Evolutionary conservation across 208 protist genomes (phyloP).

Genomic region (Tritrichomonas foetus): DNA sequence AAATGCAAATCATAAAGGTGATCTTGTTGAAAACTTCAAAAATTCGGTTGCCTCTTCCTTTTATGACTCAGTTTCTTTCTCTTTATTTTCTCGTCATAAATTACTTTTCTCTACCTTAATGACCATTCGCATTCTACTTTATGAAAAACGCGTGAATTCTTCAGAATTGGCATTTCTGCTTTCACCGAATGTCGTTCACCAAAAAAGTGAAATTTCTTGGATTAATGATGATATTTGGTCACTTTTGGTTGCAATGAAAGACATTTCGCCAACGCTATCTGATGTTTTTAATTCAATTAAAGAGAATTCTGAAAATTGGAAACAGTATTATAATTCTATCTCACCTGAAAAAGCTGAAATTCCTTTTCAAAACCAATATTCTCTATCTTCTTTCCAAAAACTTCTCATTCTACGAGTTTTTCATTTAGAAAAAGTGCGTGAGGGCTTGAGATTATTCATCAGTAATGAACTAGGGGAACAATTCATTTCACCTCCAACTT

Average conservation of each 20-base stretch:
- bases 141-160: conserved; percentile 56
- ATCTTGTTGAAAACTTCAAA: conserved; percentile 43
- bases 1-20: not conserved
- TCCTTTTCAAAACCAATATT: not conserved
- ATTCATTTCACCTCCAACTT: conserved; percentile 59
- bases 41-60: conserved; percentile 77
- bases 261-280: not conserved
- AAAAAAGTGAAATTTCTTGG: conserved; percentile 62
- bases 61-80: conserved; percentile 80
- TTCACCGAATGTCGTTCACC: not conserved
- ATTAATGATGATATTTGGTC: not conserved
- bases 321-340: not conserved
- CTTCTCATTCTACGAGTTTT: conserved; percentile 84
- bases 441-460: conserved; percentile 69
- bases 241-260: not conserved
- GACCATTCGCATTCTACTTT: conserved; percentile 43
- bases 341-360: not conserved
- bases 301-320: not conserved
- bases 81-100: conserved; percentile 96
- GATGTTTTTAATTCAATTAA: not conserved
- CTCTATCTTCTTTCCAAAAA: conserved; percentile 71
- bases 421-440: conserved; percentile 80
- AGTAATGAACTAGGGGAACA: not conserved
- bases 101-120: conserved; percentile 97
- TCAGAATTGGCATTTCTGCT: conserved; percentile 58